These are phyloP conservation scores for Botryosphaeria dothidea DNA, from an alignment of 2,329 filamentous ascomycete species.

Conservation along the genomic window DNA sequence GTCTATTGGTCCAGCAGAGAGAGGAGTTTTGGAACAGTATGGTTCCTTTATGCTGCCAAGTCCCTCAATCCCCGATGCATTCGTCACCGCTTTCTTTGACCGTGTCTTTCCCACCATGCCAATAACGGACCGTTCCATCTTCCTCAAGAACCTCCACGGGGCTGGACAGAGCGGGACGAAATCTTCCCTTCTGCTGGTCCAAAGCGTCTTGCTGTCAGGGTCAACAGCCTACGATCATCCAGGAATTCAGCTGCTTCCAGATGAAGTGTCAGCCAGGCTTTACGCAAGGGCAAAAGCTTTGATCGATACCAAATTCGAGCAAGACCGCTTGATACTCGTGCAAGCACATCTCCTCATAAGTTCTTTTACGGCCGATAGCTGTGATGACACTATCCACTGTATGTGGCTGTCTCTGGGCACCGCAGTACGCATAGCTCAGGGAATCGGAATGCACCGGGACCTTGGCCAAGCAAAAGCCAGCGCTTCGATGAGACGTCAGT, in stretches of 20 bases:
- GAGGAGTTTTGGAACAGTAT: neutral
- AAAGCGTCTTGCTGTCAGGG: neutral
- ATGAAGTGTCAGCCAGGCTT: neutral
- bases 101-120: neutral
- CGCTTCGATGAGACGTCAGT: neutral
- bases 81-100: neutral
- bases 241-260: neutral
- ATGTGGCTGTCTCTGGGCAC: neutral
- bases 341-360: neutral
- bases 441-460: neutral
- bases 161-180: neutral
- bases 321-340: neutral
- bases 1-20: neutral
- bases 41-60: neutral
- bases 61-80: neutral
- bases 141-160: neutral
- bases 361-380: neutral
- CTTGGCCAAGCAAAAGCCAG: neutral
- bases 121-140: neutral
- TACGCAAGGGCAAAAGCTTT: neutral
- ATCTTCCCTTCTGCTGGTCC: neutral
- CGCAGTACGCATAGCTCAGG: neutral
- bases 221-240: neutral
- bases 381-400: neutral
- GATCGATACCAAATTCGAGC: neutral